These are phyloP conservation scores for Dactylorhiza incarnata DNA, from an alignment of 106 monocot species.

Conservation along the genomic window DNA sequence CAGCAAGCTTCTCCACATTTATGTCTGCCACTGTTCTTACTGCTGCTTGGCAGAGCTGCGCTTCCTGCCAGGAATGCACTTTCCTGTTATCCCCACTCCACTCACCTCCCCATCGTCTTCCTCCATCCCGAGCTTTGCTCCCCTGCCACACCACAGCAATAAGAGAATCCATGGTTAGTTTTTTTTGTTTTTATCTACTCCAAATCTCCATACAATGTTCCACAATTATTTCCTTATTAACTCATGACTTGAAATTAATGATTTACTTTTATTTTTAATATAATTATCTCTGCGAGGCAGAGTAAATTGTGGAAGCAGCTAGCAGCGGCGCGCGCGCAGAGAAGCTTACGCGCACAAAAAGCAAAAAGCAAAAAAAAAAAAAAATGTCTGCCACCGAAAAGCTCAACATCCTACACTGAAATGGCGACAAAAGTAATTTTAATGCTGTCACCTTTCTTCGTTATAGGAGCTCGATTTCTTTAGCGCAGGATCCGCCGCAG, in stretches of 20 bases:
- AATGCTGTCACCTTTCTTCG: constrained; percentile 53
- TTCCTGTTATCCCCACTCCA: constrained; percentile 29
- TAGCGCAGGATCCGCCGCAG: constrained; percentile 25
- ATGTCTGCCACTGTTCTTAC: neutral
- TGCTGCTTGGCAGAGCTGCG: constrained; percentile 1
- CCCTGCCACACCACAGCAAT: constrained; percentile 19
- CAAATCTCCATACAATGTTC: too few relatives aligned
- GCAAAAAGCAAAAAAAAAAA: neutral
- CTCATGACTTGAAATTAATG: too few relatives aligned
- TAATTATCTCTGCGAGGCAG: neutral
- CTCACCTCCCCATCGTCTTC: constrained; percentile 18
- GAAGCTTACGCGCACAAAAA: neutral
- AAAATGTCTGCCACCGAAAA: neutral
- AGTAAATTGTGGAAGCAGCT: neutral
- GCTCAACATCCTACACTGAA: too few relatives aligned
- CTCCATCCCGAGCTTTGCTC: constrained; percentile 36
- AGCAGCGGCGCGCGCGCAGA: too few relatives aligned
- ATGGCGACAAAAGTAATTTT: neutral
- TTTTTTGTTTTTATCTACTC: too few relatives aligned
- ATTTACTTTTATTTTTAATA: too few relatives aligned
- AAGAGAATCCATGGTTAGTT: neutral
- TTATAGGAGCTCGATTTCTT: constrained; percentile 75
- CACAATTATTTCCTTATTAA: too few relatives aligned
- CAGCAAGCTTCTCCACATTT: neutral
- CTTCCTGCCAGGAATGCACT: constrained; percentile 64